Evolutionary conservation across 2,329 filamentous ascomycete species (phyloP).

Genomic region (Sarocladiaceae sp.): DNA sequence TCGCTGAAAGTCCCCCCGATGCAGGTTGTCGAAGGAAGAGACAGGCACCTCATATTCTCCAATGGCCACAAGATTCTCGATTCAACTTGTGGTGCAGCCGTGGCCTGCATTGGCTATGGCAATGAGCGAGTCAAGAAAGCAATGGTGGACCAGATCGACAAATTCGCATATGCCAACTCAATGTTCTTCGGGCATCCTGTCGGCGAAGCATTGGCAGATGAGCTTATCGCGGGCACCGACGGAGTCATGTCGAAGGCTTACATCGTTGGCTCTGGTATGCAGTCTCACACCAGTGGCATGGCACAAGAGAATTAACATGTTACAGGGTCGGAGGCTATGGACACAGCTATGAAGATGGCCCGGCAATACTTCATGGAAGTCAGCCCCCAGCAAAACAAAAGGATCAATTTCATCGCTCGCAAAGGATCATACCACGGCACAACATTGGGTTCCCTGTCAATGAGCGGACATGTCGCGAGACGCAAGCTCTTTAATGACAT

Average conservation of each 20-base stretch:
- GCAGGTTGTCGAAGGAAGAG: slow-evolving; percentile 13
- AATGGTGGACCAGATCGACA: slow-evolving; percentile 18
- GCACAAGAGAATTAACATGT: not conserved
- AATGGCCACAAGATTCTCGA: slow-evolving; percentile 13
- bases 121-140: slow-evolving; percentile 16
- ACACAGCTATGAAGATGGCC: slow-evolving; percentile 41
- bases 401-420: slow-evolving; percentile 64
- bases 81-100: slow-evolving; percentile 15
- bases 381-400: slow-evolving; percentile 43
- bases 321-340: slow-evolving; percentile 47
- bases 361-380: slow-evolving; percentile 40
- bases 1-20: slow-evolving; percentile 12
- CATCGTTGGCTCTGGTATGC: slow-evolving; percentile 30
- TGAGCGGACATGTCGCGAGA: slow-evolving; percentile 58
- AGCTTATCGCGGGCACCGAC: slow-evolving; percentile 25
- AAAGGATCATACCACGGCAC: slow-evolving; percentile 68
- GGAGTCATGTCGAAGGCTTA: slow-evolving; percentile 29
- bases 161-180: slow-evolving; percentile 16
- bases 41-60: slow-evolving; percentile 14
- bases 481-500: slow-evolving; percentile 59
- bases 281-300: not conserved
- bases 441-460: slow-evolving; percentile 61
- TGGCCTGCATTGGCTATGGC: slow-evolving; percentile 17
- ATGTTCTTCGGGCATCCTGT: slow-evolving; percentile 20
- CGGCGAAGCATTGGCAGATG: slow-evolving; percentile 17